Percentiles rank a stretch among this genome's conserved stretches.
phyloP scores from a whole-genome alignment of 345 rosid species.

The Psidium friedrichsthalianum region DNA sequence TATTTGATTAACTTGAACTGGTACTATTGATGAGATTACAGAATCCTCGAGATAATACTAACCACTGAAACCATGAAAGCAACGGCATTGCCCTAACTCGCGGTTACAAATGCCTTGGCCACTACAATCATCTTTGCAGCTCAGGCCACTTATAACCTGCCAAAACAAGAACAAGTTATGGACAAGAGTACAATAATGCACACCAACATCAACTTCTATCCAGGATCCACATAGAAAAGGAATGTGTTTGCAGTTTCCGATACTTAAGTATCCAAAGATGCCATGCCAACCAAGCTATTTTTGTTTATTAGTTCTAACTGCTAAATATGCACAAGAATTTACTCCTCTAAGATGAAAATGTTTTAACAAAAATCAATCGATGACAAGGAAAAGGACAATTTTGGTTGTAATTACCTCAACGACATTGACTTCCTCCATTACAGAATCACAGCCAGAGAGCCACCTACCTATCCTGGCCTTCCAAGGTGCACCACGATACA shows the following conservation, averaged over 20 bases:
- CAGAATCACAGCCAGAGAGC: constrained; percentile 81
- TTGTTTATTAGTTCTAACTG: background rate
- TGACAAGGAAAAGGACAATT: background rate
- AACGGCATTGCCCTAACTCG: constrained; percentile 68
- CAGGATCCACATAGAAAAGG: background rate
- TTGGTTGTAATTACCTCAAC: constrained; percentile 36
- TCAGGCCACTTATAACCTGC: constrained; percentile 65
- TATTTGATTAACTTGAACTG: background rate
- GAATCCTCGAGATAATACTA: constrained; percentile 3
- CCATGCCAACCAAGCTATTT: background rate
- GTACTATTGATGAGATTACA: background rate
- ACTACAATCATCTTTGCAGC: constrained; percentile 58
- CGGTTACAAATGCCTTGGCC: constrained; percentile 86
- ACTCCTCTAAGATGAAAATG: background rate
- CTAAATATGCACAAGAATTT: background rate
- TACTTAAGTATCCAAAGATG: background rate
- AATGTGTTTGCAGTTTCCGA: background rate
- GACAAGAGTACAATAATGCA: background rate
- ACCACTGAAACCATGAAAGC: constrained; percentile 90
- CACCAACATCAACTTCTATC: background rate
- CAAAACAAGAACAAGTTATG: constrained; percentile 2
- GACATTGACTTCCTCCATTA: constrained; percentile 36
- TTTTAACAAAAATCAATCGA: background rate
- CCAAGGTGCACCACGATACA: constrained; percentile 81
- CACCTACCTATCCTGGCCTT: constrained; percentile 73